Evolutionary conservation across 2,329 filamentous ascomycete genomes (phyloP).

Genomic region (Aspergillus sp.): DNA sequence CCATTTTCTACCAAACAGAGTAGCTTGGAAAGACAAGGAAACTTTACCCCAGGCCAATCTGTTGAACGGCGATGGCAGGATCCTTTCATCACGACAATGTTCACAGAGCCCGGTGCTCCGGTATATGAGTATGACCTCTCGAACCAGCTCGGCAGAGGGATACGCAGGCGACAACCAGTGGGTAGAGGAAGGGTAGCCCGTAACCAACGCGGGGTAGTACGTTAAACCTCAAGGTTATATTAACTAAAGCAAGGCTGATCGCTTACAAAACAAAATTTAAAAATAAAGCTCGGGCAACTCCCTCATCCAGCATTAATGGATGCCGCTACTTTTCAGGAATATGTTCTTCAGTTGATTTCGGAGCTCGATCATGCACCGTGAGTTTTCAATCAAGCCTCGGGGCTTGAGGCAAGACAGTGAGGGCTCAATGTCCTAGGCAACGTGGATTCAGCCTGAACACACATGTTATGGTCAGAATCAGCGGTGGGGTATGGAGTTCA

Average conservation of each 20-base stretch:
- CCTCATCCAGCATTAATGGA: conserved; percentile 2
- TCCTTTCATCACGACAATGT: conserved; percentile 5
- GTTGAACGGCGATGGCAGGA: background rate
- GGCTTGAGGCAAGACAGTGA: background rate
- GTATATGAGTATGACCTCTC: conserved; percentile 2
- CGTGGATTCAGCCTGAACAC: background rate
- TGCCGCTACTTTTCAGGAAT: conserved; percentile 2
- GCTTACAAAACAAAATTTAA: background rate
- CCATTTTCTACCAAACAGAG: background rate
- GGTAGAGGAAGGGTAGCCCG: background rate
- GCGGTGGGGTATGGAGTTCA: background rate
- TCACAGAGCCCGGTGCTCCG: background rate
- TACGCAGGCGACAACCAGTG: background rate
- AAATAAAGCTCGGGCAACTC: background rate
- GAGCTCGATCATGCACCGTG: conserved; percentile 2
- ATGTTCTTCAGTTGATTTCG: conserved; percentile 1
- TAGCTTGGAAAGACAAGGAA: background rate
- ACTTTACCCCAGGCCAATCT: background rate
- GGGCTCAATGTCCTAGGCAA: background rate
- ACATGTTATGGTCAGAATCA: too few species aligned
- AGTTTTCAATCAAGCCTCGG: background rate
- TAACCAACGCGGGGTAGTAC: background rate
- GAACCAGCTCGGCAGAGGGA: background rate
- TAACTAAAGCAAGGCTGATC: background rate
- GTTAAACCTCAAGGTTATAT: background rate